phyloP scores from a whole-genome alignment of 805 yeast genomes.

The Candida maris region DNA sequence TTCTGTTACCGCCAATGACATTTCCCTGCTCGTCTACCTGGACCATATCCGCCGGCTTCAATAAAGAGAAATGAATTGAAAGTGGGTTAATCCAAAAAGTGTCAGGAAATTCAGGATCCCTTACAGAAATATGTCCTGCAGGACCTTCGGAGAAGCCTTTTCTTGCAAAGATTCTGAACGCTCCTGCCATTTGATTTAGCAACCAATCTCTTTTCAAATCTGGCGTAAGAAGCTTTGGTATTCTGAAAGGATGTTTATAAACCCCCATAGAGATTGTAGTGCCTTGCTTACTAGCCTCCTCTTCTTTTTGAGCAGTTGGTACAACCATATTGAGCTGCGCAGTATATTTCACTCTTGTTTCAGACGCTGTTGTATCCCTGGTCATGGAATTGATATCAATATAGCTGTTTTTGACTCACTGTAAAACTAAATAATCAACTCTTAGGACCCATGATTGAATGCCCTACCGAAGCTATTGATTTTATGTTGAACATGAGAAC shows the following conservation, averaged over 20 bases:
- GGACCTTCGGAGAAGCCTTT: conserved; percentile 74
- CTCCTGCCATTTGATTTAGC: conserved; percentile 74
- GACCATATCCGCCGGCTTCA: conserved; percentile 58
- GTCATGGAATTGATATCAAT: no score
- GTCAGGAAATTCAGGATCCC: conserved; percentile 71
- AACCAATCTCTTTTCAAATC: conserved; percentile 48
- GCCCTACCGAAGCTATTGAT: no score
- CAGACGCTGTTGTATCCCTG: no score
- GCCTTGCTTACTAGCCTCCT: conserved; percentile 44
- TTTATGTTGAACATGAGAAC: no score
- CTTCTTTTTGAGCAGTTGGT: no score
- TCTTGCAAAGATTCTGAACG: conserved; percentile 74
- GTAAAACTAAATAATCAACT: no score
- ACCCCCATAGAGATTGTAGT: conserved; percentile 47
- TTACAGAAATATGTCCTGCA: conserved; percentile 79
- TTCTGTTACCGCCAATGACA: conserved; percentile 51
- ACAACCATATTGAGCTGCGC: no score
- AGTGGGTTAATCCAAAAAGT: conserved; percentile 88
- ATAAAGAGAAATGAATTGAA: conserved; percentile 61
- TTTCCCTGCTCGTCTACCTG: conserved; percentile 58
- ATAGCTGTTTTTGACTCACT: no score
- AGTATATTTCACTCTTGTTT: no score
- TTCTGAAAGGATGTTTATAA: conserved; percentile 39
- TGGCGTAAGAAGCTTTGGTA: conserved; percentile 47
- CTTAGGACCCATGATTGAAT: no score